Evolutionary conservation across 1,139 yeast genomes (phyloP), one percentile per base, ranked within the genome.

Genomic region (Saccharomycopsis hybrid): DNA sequence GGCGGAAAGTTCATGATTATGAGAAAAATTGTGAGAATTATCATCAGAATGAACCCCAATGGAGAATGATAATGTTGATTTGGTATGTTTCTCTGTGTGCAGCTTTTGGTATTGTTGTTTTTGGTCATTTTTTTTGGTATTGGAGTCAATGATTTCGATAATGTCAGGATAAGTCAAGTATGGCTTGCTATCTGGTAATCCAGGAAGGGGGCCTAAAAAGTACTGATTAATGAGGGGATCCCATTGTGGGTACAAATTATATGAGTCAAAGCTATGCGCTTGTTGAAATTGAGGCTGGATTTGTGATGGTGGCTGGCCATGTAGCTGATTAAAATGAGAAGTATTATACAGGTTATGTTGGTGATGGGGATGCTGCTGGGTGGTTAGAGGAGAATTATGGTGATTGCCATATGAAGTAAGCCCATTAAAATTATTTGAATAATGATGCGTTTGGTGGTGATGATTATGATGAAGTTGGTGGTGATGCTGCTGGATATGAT

Each of bases 141-240:
- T 48, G 13, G 27, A 35, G 5, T 36, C 32, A 18, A 51, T 48
- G 1, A 42, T 71, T 43, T 73, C 70, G 13, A 77, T 69, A 9
- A 78, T 76, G 52, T 80, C 82, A 0, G 88, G 86, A 50, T 74
- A 77, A 36, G 75, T 70, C 59, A 47, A 67, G 57, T 32, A 61
- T 56, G 58, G 61, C 40, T 57, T 61, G 49, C 52, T 58, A 59
- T 47, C 70, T 59, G 43, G 72, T 49, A 53, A 57, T 24, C 65
- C 60, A n/a, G 59, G 53, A 51, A 59, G 69, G 2, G 75, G 69
- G 0, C 86, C 86, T 24, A 81, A 65, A 57, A 73, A 74, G 59
- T 78, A 81, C 58, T 80, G 86, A 60, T 81, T 81, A 40, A 79
- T 78, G 3, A 70, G 59, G 40, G 55, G 53, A 45, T 62, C 64